Conservation (phyloP, 176 grass and related monocot species). For the Dendrocalamus sinicus region DNA sequence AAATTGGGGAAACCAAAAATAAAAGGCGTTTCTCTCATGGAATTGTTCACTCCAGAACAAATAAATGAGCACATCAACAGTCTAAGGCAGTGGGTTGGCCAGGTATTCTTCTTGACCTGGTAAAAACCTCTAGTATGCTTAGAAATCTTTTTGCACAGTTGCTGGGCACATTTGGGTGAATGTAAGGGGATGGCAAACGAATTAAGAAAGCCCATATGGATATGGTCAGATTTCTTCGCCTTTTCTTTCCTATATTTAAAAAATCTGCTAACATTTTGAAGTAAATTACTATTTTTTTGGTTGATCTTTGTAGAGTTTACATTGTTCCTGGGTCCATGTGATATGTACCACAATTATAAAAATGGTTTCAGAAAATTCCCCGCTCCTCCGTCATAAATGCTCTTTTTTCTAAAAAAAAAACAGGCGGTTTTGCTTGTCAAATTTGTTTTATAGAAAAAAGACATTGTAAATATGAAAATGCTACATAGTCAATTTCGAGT, state of each 20-base stretch:
- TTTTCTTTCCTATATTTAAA: slow-evolving; percentile 16
- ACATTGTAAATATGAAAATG: slow-evolving; percentile 18
- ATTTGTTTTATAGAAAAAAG: neutral
- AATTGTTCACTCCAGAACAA: slow-evolving; percentile 84
- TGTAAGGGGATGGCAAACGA: slow-evolving; percentile 15
- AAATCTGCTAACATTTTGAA: slow-evolving; percentile 32
- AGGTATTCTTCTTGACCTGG: slow-evolving; percentile 59
- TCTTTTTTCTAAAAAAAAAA: neutral
- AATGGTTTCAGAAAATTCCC: slow-evolving; percentile 20
- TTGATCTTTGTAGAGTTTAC: neutral
- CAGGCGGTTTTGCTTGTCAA: neutral
- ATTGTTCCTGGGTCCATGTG: slow-evolving; percentile 15
- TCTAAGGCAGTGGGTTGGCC: slow-evolving; percentile 80
- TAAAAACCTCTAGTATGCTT: slow-evolving; percentile 20
- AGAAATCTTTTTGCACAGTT: slow-evolving; percentile 24
- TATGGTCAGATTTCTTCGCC: slow-evolving; percentile 10
- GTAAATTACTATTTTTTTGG: slow-evolving; percentile 5
- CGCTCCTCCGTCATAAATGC: slow-evolving; percentile 11
- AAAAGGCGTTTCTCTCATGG: slow-evolving; percentile 90
- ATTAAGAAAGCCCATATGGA: neutral
- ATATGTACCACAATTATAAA: slow-evolving; percentile 2
- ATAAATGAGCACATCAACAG: slow-evolving; percentile 70
- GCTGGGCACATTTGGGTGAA: slow-evolving; percentile 18
- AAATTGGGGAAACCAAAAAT: slow-evolving; percentile 76
- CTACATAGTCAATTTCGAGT: slow-evolving; percentile 1